phyloP scores from a whole-genome alignment of 345 rosid genomes.

The Schrenkiella parvula region DNA sequence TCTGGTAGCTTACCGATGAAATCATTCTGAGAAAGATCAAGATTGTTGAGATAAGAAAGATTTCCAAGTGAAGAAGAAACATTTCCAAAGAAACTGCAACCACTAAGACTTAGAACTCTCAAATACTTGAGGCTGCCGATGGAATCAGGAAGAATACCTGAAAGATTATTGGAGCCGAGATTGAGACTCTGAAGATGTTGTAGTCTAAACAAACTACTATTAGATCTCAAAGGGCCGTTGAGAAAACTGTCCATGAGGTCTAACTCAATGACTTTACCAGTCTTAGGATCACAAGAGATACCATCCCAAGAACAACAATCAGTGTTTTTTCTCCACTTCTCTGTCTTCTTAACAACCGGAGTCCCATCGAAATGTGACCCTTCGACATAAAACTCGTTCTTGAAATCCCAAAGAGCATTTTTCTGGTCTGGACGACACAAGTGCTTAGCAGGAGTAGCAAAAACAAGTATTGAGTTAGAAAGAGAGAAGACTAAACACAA shows the following conservation, averaged over 20 bases:
- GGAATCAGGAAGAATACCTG: conserved; percentile 25
- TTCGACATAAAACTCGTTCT: neutral
- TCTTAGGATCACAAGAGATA: conserved; percentile 14
- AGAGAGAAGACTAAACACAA: neutral
- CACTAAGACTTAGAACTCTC: neutral
- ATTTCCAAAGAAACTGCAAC: conserved; percentile 9
- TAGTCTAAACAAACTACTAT: no score
- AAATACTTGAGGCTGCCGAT: conserved; percentile 1
- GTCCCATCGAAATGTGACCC: no score
- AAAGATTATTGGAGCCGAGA: neutral
- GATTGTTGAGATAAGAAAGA: neutral
- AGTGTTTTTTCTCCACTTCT: neutral
- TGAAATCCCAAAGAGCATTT: conserved; percentile 17
- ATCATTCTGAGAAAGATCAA: conserved; percentile 27
- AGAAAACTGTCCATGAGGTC: neutral
- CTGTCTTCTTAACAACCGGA: neutral
- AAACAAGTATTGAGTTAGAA: neutral
- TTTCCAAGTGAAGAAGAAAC: conserved; percentile 23
- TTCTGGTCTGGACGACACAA: conserved; percentile 19
- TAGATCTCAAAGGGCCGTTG: neutral
- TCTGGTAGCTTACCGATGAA: conserved; percentile 20
- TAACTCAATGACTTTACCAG: conserved; percentile 11
- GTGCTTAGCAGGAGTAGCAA: conserved; percentile 4
- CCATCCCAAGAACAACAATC: conserved; percentile 28
- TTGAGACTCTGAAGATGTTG: neutral